These are phyloP conservation scores for Phytophthora pisi DNA, from an alignment of 352 stramenopile genomes.

Conservation along the genomic window DNA sequence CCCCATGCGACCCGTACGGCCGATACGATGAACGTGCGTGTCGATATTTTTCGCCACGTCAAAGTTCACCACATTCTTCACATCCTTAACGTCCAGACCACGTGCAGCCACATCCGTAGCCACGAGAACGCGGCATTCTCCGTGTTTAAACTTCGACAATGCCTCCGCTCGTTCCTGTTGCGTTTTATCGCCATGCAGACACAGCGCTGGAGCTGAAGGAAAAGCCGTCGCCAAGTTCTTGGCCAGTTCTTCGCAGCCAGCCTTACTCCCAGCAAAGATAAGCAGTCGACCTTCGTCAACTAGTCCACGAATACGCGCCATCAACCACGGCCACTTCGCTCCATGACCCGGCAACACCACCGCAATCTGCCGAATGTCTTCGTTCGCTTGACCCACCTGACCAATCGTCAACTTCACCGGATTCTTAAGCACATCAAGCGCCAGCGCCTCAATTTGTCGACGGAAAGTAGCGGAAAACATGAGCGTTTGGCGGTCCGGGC, in stretches of 20 bases:
- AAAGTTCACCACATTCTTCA: slow-evolving; percentile 92
- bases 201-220: slow-evolving; percentile 29
- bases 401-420: slow-evolving; percentile 88
- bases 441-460: slow-evolving; percentile 68
- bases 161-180: slow-evolving; percentile 79
- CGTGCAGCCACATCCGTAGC: slow-evolving; percentile 89
- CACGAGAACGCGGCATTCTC: slow-evolving; percentile 73
- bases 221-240: slow-evolving; percentile 60
- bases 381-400: slow-evolving; percentile 83
- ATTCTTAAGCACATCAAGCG: slow-evolving; percentile 78
- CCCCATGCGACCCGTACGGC: slow-evolving; percentile 87
- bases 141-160: slow-evolving; percentile 66
- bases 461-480: slow-evolving; percentile 91
- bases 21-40: slow-evolving; percentile 90
- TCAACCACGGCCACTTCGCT: slow-evolving; percentile 90
- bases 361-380: slow-evolving; percentile 88
- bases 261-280: slow-evolving; percentile 88
- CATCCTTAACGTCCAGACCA: slow-evolving; percentile 89
- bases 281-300: slow-evolving; percentile 78
- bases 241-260: slow-evolving; percentile 82
- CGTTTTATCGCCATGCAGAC: slow-evolving; percentile 84
- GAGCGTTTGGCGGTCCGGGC: slow-evolving; percentile 85
- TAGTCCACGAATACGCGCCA: slow-evolving; percentile 59
- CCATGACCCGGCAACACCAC: slow-evolving; percentile 76
- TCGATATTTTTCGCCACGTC: slow-evolving; percentile 93